Evolutionary conservation across 2,329 filamentous ascomycete genomes (phyloP), one percentile per base, ranked within the genome.

Genomic region (Clonostachys byssicola): DNA sequence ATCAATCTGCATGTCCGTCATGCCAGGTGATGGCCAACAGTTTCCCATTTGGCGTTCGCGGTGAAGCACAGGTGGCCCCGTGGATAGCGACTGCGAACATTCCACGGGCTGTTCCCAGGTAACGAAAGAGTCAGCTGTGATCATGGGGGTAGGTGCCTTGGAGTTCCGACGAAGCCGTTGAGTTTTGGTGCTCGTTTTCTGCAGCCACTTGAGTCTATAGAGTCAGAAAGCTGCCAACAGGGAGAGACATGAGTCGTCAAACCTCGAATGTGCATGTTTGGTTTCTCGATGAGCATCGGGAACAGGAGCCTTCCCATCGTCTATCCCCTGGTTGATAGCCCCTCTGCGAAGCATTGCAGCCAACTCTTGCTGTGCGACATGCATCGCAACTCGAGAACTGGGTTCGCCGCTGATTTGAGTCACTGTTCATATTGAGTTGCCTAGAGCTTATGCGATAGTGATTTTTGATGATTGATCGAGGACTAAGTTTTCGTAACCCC

Each of bases 331-430:
- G 42, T 23, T 42, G 47, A 47, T 51, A 34, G 30, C 48, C 52
- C 34, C 14, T 47, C 52, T 53, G 51, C 43, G 55, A 48, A 33
- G 61, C 60, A 46, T 65, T 60, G 46, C 62, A 64, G 13, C 54
- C 55, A 40, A 64, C 60, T 5, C 61, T 54, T 20, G 60, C 57
- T 20, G 53, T 54, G 30, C 62, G 61, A 43, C 61, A 64, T 16
- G 55, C 54, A 51, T 65, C 62, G 44, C 62, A 65, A 45, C 61
- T 64, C 12, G 61, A 65, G 45, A 62, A 65, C 41, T 64, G 62
- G 7, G 40, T 20, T 23, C 51, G 59, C 30, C 61, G 47, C 8
- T 10, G 20, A n/a, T 9, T 42, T 42, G 33, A 42, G 7, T 13
- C 40, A 42, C 12, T 14, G 7, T 42, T 18, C 17, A 20, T 30